Evolutionary conservation across 2,329 filamentous ascomycete species (phyloP), one percentile per base, ranked within the genome.

Genomic region (Ramularia endophylla): DNA sequence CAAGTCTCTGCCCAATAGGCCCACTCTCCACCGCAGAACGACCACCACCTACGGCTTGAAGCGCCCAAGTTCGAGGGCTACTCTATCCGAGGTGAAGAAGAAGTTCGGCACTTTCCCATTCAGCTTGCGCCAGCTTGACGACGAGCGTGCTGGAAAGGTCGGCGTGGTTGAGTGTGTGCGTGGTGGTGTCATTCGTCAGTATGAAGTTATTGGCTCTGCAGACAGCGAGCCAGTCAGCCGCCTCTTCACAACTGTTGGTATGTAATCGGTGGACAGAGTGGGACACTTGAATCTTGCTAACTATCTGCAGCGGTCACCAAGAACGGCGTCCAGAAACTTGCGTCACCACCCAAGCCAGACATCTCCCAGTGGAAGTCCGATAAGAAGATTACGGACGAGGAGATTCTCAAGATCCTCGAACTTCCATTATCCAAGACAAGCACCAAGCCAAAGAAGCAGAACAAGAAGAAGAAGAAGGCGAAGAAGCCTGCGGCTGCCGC

Each of bases 91-190:
- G 71, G 84, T 95, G 47, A 83, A 94, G 66, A 94, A 90, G 81
- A 95, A 90, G 73, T 98, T 97, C 62, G 89, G 90, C 53, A 87
- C 80, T 49, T 98, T 98, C 77, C 92, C 92, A 57, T 98, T 98
- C 80, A 94, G 87, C 70, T 76, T 97, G 73, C 80, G 92, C 62
- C 92, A 98, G 73, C 79, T 98, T 49, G 90, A 95, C 50, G 90
- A 97, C 60, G 92, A 98, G 78, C 84, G 90, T 62, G 82, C 89
- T 53, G 92, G 87, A 46, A 85, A 97, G 84, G 84, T 92, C 70
- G 92, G 92, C 61, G 85, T 97, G 44, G 85, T 97, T 44, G 92
- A 98, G 72, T 95, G 90, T 68, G 90, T 97, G 42, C 85, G 92
- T 59, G 81, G 83, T 59, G 88, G 88, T 61, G 87, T 97, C 43